Base-by-base conservation (phyloP, 768 basidiomycete species). In the Lactarius hengduanensis region DNA sequence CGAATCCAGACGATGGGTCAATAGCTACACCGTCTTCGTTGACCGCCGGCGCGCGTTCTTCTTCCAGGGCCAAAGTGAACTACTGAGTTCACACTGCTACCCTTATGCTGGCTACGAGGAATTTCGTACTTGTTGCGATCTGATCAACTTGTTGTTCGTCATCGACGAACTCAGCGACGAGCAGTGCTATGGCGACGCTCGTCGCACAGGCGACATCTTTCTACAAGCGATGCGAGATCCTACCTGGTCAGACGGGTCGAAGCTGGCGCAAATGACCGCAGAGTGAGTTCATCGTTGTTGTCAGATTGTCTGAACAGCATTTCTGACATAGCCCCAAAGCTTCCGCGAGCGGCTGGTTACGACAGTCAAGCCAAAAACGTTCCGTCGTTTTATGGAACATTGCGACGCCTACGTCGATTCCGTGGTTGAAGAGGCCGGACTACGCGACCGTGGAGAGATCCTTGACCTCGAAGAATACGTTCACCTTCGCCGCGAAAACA, bases 161-260 rank as follows among this genome's bases (percentile, higher is more conserved):
- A 79, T 88, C 58, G 88, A 89, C 74, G 87, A 89, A 74, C 80
- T 87, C 61, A 87, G 85, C 73, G 86, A 88, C 69, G 86, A 87
- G 64, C 87, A 88, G 73, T 81, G 77, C 71, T 83, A 82, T 32
- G 75, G 76, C 62, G 87, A 83, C 57, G 87, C 85, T 47, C 78
- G 78, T 53, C 76, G 76, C 30, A 87, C 84, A 34, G 84, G 85
- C 20, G 77, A 81, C 57, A 77, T 82, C 28, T 83, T 84, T 68
- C 75, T 84, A 58, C 80, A 83, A 63, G 82, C 82, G 13, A 80
- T 89, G 80, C 78, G 75, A 67, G 77, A 86, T 67, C 74, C 81
- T 15, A 72, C 78, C 30, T 86, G 80, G 81, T 78, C 83, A 58
- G 84, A 88, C 71, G 78, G 79, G 64, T 85, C 85, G n/a, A 77